phyloP scores from a whole-genome alignment of 257 asterid genomes.

The Henckelia pumila region DNA sequence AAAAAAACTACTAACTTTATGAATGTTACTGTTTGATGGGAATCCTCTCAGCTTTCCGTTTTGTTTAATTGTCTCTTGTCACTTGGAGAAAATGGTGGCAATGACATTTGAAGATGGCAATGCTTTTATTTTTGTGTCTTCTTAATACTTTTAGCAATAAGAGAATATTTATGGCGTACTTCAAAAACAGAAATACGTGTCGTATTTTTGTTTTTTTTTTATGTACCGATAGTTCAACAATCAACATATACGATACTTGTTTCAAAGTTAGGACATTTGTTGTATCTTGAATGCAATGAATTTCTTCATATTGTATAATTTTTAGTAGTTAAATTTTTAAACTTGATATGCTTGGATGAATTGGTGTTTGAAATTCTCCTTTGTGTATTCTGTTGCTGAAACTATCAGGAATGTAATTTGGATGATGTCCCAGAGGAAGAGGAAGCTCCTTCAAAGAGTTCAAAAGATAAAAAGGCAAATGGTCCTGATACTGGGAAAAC shows the following conservation, averaged over 20 bases:
- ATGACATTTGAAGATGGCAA: too few relatives aligned
- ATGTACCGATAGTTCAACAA: neutral
- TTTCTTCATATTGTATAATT: conserved; percentile 1
- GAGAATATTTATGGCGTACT: too few relatives aligned
- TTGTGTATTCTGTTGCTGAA: conserved; percentile 15
- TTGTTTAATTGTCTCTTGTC: too few relatives aligned
- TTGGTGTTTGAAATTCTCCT: neutral
- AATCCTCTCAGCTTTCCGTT: too few relatives aligned
- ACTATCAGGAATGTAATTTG: conserved; percentile 80
- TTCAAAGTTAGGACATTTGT: neutral
- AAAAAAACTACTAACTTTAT: too few relatives aligned
- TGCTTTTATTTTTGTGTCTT: too few relatives aligned
- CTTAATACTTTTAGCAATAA: neutral
- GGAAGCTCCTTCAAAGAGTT: conserved; percentile 80
- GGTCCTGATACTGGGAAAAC: conserved; percentile 71
- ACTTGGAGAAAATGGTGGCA: too few relatives aligned
- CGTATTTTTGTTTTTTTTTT: neutral
- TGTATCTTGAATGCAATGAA: neutral
- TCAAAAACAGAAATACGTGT: neutral
- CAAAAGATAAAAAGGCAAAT: conserved; percentile 89
- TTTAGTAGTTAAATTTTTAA: conserved; percentile 1
- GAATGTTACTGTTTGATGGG: too few relatives aligned
- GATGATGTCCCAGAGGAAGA: conserved; percentile 88
- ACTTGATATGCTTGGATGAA: conserved; percentile 6
- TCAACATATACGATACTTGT: neutral